Base-by-base conservation (phyloP, 495 filamentous ascomycete genomes). In the Penicillium simplicissimum region DNA sequence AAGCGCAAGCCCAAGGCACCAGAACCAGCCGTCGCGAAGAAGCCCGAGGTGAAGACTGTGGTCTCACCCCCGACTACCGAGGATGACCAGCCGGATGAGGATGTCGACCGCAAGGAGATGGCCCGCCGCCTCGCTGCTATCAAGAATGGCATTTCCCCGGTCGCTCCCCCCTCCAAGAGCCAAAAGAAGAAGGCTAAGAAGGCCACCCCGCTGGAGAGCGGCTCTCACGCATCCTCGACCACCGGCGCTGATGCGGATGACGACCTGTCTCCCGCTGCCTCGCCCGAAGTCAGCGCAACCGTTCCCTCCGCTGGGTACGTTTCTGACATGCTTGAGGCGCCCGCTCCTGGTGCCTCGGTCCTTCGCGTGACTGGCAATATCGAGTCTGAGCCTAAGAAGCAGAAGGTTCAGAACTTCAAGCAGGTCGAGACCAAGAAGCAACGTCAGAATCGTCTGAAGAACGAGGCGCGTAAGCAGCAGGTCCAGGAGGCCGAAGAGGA, bases 321-420 rank as follows among this genome's bases (percentile, higher is more conserved):
- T 48, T 88, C 88, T 51, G 92, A 96, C 71, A 96, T 96, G 92
- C 85, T 96, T 21, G 92, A 95, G 75, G 79, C 89, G 17, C 78
- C 82, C 43, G 70, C 86, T 19, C 69, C 86, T 38, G 90, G 82
- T 21, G 88, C 91, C n/a, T 86, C 88, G 6, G 86, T 92, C 40
- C 83, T 96, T 37, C 87, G 90, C 21, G 75, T 96, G 47, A 93
- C 88, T 45, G 85, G 86, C 43, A 75, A 81, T 6, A 79, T 84
- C 34, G 84, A 89, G 63, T 77, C 77, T 45, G 83, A 85, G 65
- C 74, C 84, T 47, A 89, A 87, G 79, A 83, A 87, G 73, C 77
- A 82, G 70, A 89, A 89, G 79, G 66, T 78, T 58, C 79, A 82
- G 68, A 81, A 83, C 68, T 76, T 76, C 71, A 77, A 80, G 70